Base-by-base conservation (phyloP, 306 rosid genomes). In the Casuarina equisetifolia region DNA sequence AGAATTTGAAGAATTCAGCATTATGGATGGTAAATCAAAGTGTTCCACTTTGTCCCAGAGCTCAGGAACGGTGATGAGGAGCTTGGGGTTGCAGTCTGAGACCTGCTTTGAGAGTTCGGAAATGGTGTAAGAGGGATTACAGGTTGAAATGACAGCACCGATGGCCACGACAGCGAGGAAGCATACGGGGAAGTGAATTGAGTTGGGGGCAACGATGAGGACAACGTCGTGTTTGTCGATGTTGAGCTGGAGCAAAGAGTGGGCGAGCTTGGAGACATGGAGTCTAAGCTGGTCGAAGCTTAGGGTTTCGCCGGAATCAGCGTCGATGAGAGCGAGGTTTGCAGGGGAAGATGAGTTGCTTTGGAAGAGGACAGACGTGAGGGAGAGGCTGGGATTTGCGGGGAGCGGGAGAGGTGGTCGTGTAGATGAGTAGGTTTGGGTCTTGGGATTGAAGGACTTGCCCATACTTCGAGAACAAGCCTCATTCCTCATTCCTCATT, bases 291-390 rank as follows among this genome's bases (percentile, higher is more conserved):
- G 85, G 39, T 40, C 78, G 69, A 85, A 88, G 53, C 88, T 85
- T 4, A 86, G 61, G 20, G 79, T 61, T 44, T 82, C 81, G 17
- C 70, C 81, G 49, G 84, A 20, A 17, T 79, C 79, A 0, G 81
- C 74, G 11, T 85, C 85, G 61, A 55, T 35, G 36, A 88, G 82
- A 32, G 90, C 88, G 57, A 80, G 68, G 40, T 16, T 44, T 77
- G 80, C 42, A 5, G 81, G 61, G 74, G 0, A 66, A 17, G 85
- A 73, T 7, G 84, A 61, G 43, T 86, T 45, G 73, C 68, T 73
- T 39, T 70, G 79, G 82, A 88, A 86, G 77, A 88, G 89, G 79
- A 90, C 88, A 6, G 92, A 51, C n/a, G 88, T 52, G 25, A 86
- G 78, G 39, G 88, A 88, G 84, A 84, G 88, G 49, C 62, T 69